Evolutionary conservation across 73 alveolate species (phyloP).

Genomic region (Uronychia setigera): DNA sequence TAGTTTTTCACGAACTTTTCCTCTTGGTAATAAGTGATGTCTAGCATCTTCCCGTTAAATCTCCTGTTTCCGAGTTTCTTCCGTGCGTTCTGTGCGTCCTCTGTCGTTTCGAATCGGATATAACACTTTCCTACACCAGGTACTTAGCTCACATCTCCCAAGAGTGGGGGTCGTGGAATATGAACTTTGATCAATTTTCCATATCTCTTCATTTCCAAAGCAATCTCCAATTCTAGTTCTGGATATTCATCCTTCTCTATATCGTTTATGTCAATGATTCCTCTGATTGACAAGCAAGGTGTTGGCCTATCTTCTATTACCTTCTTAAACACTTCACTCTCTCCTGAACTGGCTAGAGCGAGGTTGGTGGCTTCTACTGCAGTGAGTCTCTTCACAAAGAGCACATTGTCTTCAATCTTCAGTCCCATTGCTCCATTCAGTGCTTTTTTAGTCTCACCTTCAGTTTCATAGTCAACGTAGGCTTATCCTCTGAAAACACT

Average conservation of each 20-base stretch:
- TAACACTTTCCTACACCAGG: slow-evolving; percentile 89
- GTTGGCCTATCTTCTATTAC: slow-evolving; percentile 48
- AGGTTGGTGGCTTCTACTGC: slow-evolving; percentile 9
- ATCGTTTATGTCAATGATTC: slow-evolving; percentile 58
- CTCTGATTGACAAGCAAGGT: slow-evolving; percentile 39
- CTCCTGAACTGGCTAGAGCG: slow-evolving; percentile 25
- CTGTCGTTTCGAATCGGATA: slow-evolving; percentile 62
- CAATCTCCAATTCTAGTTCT: slow-evolving; percentile 69
- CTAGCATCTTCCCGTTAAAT: slow-evolving; percentile 73
- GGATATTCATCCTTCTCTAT: slow-evolving; percentile 69
- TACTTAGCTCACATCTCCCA: slow-evolving; percentile 63
- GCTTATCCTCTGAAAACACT: slow-evolving; percentile 49
- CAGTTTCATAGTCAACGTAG: slow-evolving; percentile 42
- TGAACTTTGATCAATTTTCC: slow-evolving; percentile 75
- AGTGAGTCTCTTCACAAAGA: slow-evolving; percentile 49
- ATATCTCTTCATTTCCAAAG: slow-evolving; percentile 75
- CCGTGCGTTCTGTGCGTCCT: slow-evolving; percentile 74
- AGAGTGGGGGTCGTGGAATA: slow-evolving; percentile 75
- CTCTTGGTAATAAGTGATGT: slow-evolving; percentile 70
- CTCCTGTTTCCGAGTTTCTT: slow-evolving; percentile 65
- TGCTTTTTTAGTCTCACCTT: slow-evolving; percentile 51
- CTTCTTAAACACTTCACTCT: slow-evolving; percentile 17
- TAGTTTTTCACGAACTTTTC: slow-evolving; percentile 61
- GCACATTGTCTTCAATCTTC: slow-evolving; percentile 56
- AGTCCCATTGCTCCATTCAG: slow-evolving; percentile 57